Conservation (phyloP, 768 basidiomycete genomes). For the Russula griseocarnosa region DNA sequence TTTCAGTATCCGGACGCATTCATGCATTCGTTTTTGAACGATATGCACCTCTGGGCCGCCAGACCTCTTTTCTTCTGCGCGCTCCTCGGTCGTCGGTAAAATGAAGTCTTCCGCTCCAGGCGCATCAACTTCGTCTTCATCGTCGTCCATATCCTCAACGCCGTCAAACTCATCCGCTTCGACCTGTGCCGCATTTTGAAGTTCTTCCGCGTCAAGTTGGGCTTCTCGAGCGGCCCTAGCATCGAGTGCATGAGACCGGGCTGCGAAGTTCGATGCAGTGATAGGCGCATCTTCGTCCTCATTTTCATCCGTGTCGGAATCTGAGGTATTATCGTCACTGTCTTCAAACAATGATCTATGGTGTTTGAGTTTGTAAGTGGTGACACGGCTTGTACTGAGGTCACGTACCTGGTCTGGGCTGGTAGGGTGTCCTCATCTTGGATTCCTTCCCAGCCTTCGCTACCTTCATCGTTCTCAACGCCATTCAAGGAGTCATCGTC, state of each 20-base stretch:
- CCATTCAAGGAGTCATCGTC: constrained; percentile 33
- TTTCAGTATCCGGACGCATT: constrained; percentile 65
- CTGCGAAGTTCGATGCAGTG: constrained; percentile 79
- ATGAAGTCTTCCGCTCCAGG: constrained; percentile 51
- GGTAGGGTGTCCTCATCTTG: constrained; percentile 47
- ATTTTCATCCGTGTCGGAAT: constrained; percentile 37
- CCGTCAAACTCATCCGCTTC: constrained; percentile 26
- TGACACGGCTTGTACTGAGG: not conserved
- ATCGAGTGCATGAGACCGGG: constrained; percentile 73
- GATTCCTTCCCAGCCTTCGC: constrained; percentile 62
- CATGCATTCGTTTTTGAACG: constrained; percentile 76
- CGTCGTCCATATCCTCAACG: constrained; percentile 38
- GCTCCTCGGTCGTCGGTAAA: constrained; percentile 67
- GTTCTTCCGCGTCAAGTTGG: constrained; percentile 62
- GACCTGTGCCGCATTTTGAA: constrained; percentile 50
- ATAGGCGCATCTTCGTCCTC: constrained; percentile 52
- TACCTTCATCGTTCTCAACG: constrained; percentile 34
- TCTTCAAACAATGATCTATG: constrained; percentile 46
- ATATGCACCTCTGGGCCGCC: constrained; percentile 70
- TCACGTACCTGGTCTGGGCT: constrained; percentile 39
- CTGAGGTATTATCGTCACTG: constrained; percentile 46
- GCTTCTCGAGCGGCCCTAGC: constrained; percentile 62
- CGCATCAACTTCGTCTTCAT: constrained; percentile 37
- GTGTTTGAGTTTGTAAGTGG: not conserved
- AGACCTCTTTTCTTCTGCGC: constrained; percentile 63